Base-by-base conservation (phyloP, 805 yeast genomes). In the Metschnikowia arizonensis region DNA sequence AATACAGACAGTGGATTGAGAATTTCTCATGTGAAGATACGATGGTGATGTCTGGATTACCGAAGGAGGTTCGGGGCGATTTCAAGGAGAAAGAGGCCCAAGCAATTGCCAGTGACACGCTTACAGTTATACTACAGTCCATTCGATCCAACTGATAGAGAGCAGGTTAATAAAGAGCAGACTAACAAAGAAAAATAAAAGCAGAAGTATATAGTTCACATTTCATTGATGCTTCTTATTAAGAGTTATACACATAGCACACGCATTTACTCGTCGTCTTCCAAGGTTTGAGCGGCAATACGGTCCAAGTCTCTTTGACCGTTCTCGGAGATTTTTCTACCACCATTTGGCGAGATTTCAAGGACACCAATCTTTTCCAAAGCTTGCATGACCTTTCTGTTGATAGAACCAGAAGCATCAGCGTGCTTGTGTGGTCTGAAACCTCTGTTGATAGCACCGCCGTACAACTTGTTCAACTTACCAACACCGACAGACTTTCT, bases 251-350 rank as follows among this genome's bases (percentile, higher is more conserved):
- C 49, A 49, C 49, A 49, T 31, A 37, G 48, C 32, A 34, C 43
- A 48, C 46, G 49, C 50, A 49, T 45, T 50, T 53, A 50, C 53
- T 71, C 69, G 56, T 86, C 95, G 68, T 86, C 93, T 79, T 89
- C 96, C 75, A 87, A 82, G 73, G 96, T 88, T 81, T 89, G 96
- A 74, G 96, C 96, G 72, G 98, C 98, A 76, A 91, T 91, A 85
- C 99, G 97, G 82, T 93, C 99, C 81, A 93, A 86, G 81, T 93
- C 99, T 88, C 99, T 90, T 82, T 91, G 98, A 74, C 99, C 99
- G 79, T 89, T 87, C 74, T 88, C 97, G 58, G 97, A 85, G 83
- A 93, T 88, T 78, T 90, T 88, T 85, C 99, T 93, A 77, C 99
- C 99, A 74, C 97, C 97, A 79, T 88, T 88, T 77, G 89, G 87